Conservation (phyloP, 1,284 basidiomycete species). For the Farysia itapuensis region DNA sequence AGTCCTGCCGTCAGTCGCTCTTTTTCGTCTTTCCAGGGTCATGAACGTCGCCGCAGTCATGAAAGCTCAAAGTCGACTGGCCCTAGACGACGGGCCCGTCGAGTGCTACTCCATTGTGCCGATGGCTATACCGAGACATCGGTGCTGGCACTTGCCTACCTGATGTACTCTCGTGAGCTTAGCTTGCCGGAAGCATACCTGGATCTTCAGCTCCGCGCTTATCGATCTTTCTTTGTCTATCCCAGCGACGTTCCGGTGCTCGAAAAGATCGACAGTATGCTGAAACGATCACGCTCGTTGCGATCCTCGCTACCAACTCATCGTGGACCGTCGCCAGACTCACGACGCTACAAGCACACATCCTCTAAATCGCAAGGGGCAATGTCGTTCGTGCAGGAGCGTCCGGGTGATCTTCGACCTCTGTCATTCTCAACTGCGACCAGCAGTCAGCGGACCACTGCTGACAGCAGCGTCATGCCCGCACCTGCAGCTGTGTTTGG, state of each 20-base stretch:
- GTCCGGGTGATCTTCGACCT: conserved; percentile 4
- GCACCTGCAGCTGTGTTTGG: no score
- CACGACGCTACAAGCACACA: conserved; percentile 8
- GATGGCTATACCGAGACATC: conserved; percentile 76
- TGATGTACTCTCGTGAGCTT: conserved; percentile 76
- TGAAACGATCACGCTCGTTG: conserved; percentile 4
- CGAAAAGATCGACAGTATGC: conserved; percentile 72
- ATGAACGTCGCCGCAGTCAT: no score
- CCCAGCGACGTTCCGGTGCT: conserved; percentile 77
- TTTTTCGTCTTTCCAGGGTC: conserved; percentile 14
- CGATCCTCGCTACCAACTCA: conserved; percentile 6
- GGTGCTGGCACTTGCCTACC: conserved; percentile 79
- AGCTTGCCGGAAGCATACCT: conserved; percentile 80
- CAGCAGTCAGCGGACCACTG: conserved; percentile 1
- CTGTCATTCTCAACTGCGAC: conserved; percentile 10
- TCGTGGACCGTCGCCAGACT: conserved; percentile 2
- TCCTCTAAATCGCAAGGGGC: conserved; percentile 21
- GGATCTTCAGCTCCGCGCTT: conserved; percentile 70
- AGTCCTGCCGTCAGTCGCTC: conserved; percentile 18
- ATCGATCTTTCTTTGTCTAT: conserved; percentile 85
- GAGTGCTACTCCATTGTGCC: conserved; percentile 56
- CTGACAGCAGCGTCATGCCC: background rate
- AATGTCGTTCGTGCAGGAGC: conserved; percentile 1
- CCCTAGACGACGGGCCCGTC: conserved; percentile 14
- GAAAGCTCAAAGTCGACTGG: no score